Evolutionary conservation across 768 basidiomycete species (phyloP).

Genomic region (Neoboletus magnificus): DNA sequence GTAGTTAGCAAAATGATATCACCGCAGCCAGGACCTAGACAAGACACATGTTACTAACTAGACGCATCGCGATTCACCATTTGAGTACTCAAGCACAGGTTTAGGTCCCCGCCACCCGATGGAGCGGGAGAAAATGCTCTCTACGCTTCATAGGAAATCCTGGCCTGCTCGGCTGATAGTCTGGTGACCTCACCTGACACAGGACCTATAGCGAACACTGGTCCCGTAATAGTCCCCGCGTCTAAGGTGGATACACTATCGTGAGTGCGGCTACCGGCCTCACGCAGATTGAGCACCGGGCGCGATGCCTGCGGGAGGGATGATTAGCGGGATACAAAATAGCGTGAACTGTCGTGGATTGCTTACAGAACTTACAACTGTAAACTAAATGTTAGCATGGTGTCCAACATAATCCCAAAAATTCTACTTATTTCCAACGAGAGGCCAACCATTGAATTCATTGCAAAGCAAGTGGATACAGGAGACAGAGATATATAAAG

Average conservation of each 20-base stretch:
- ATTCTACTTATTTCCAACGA: neutral
- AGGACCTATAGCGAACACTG: neutral
- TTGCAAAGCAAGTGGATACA: neutral
- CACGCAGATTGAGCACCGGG: neutral
- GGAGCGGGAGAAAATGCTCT: neutral
- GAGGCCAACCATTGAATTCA: neutral
- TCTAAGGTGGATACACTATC: neutral
- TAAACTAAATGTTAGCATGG: neutral
- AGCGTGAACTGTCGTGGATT: neutral
- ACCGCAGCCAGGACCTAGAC: neutral
- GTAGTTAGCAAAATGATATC: neutral
- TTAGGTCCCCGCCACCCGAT: neutral
- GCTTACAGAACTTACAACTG: slow-evolving; percentile 1
- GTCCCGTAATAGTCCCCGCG: neutral
- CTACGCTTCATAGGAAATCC: neutral
- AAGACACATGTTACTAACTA: neutral
- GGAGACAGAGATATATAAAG: neutral
- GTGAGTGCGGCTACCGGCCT: neutral
- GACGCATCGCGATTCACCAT: too few species aligned
- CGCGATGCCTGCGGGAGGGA: neutral
- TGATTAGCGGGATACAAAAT: neutral
- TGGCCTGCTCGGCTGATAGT: neutral
- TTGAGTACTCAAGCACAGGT: too few species aligned
- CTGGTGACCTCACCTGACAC: too few species aligned
- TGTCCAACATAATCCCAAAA: too few species aligned